Conservation (phyloP, 768 basidiomycete species). For the Butyriboletus loyo region DNA sequence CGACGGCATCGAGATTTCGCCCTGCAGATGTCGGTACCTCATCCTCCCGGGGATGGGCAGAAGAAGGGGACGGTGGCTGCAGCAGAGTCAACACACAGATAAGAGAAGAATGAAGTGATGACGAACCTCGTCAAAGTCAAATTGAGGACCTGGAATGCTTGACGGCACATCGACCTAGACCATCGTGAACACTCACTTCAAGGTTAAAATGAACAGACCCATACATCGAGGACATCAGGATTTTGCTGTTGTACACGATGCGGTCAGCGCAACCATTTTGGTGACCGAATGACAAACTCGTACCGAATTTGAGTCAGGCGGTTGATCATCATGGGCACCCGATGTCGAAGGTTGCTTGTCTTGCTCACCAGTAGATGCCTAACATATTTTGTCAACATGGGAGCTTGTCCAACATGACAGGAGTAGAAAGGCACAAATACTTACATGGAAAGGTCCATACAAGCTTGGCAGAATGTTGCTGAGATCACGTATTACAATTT, state of each 20-base stretch:
- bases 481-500: background rate
- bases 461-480: background rate
- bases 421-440: background rate
- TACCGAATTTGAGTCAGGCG: background rate
- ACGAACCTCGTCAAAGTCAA: background rate
- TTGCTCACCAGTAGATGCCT: background rate
- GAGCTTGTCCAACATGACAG: no score
- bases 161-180: background rate
- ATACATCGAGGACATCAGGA: background rate
- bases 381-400: background rate
- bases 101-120: no score
- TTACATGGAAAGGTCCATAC: background rate
- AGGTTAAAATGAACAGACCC: background rate
- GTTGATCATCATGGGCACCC: no score
- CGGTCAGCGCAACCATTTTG: background rate
- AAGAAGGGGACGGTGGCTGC: background rate
- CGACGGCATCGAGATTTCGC: background rate
- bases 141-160: no score
- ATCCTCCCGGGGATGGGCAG: background rate
- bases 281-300: background rate
- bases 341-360: no score
- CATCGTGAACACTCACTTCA: background rate
- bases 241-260: background rate
- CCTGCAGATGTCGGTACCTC: no score
- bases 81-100: background rate